Conservation (phyloP, 2,329 filamentous ascomycete genomes). For the Graphiopsis chlorocephala region DNA sequence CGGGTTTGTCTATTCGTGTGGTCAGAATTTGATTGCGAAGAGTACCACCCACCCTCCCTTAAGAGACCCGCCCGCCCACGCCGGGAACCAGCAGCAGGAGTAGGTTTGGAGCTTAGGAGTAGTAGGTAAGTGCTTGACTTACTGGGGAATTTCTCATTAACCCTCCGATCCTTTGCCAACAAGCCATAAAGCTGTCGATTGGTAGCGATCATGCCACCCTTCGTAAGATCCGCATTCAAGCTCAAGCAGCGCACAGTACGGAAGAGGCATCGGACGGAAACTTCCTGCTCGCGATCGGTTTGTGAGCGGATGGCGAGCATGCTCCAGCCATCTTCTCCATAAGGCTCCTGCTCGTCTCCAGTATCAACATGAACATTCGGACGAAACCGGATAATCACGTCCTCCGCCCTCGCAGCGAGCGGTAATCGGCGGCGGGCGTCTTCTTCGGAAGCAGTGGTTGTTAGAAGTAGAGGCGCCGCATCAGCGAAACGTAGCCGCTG, state of each 20-base stretch:
- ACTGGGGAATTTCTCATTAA: constrained; percentile 34
- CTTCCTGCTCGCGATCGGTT: constrained; percentile 29
- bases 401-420: constrained; percentile 28
- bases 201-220: constrained; percentile 34
- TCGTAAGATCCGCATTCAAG: constrained; percentile 32
- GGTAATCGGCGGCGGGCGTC: constrained; percentile 32
- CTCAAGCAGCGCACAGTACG: constrained; percentile 32
- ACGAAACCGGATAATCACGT: constrained; percentile 34
- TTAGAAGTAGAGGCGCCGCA: constrained; percentile 34
- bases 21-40: no score
- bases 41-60: no score
- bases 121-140: no score
- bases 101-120: no score
- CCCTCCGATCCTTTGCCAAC: constrained; percentile 32
- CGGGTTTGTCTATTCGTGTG: constrained; percentile 28
- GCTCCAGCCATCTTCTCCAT: constrained; percentile 34
- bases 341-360: constrained; percentile 28
- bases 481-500: constrained; percentile 35
- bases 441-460: constrained; percentile 35
- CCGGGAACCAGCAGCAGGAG: not conserved
- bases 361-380: constrained; percentile 36
- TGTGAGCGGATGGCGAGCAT: constrained; percentile 33
- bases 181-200: constrained; percentile 34
- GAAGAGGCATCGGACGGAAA: constrained; percentile 34
- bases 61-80: no score